These are phyloP conservation scores for Gryganskiella cystojenkinii DNA, from an alignment of 192 early-diverging fungal species.

Conservation along the genomic window DNA sequence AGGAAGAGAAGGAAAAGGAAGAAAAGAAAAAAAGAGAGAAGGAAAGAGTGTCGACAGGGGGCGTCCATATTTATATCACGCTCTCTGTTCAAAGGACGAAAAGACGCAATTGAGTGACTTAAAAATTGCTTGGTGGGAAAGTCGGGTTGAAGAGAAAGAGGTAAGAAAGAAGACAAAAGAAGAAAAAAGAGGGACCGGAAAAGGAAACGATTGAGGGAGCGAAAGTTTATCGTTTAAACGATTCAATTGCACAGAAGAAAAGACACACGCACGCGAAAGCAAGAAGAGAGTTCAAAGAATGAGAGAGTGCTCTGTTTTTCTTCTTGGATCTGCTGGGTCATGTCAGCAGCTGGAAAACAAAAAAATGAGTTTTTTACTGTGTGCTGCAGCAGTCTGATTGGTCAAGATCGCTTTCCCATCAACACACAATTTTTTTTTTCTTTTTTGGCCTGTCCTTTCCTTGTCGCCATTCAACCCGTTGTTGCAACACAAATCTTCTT, in stretches of 20 bases:
- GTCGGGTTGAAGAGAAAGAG: not conserved
- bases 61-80: slow-evolving; percentile 3
- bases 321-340: too few species aligned
- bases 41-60: slow-evolving; percentile 17
- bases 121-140: not conserved
- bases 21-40: not conserved
- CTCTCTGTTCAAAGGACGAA: not conserved
- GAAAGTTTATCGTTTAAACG: too few species aligned
- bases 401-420: slow-evolving; percentile 3
- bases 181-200: too few species aligned
- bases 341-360: too few species aligned
- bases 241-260: too few species aligned
- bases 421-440: not conserved
- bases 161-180: not conserved
- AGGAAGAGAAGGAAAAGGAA: slow-evolving; percentile 5
- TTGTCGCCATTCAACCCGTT: too few species aligned
- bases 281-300: not conserved
- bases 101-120: not conserved
- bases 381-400: too few species aligned
- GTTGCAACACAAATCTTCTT: too few species aligned
- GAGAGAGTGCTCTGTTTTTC: too few species aligned
- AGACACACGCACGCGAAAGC: too few species aligned
- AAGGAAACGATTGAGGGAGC: slow-evolving; percentile 13
- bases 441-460: too few species aligned
- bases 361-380: too few species aligned